Conservation (phyloP, 768 basidiomycete species). For the Leccinum subgranulosum region DNA sequence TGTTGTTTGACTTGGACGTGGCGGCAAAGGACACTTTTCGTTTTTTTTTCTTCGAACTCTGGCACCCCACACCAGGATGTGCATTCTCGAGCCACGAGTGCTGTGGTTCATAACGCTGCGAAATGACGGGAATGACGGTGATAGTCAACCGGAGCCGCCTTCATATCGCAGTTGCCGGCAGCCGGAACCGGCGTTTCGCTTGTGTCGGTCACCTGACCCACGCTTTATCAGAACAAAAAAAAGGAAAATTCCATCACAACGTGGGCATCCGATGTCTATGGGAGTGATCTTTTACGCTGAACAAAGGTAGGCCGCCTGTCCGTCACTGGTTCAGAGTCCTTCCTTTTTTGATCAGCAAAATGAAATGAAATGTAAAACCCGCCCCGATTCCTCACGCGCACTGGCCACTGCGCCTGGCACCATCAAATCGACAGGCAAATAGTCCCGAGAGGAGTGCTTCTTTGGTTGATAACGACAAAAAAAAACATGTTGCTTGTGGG, state of each 20-base stretch:
- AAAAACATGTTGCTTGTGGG: not conserved
- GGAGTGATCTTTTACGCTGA: not conserved
- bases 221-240: not conserved
- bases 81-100: not conserved
- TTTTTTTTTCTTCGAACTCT: not conserved
- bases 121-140: not conserved
- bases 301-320: not conserved
- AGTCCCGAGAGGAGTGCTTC: not conserved
- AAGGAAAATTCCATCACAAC: not conserved
- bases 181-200: conserved; percentile 2
- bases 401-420: too few species aligned
- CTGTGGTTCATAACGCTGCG: not conserved
- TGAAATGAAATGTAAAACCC: not conserved
- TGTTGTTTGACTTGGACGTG: conserved; percentile 27
- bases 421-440: not conserved
- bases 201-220: not conserved
- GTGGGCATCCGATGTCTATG: not conserved
- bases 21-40: not conserved
- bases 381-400: not conserved
- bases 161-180: conserved; percentile 7
- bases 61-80: not conserved
- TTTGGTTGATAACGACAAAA: not conserved
- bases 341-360: not conserved
- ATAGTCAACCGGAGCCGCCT: conserved; percentile 11
- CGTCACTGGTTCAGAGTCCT: not conserved